phyloP scores from a whole-genome alignment of 2,329 filamentous ascomycete species.

The Paradendryphiella salina region DNA sequence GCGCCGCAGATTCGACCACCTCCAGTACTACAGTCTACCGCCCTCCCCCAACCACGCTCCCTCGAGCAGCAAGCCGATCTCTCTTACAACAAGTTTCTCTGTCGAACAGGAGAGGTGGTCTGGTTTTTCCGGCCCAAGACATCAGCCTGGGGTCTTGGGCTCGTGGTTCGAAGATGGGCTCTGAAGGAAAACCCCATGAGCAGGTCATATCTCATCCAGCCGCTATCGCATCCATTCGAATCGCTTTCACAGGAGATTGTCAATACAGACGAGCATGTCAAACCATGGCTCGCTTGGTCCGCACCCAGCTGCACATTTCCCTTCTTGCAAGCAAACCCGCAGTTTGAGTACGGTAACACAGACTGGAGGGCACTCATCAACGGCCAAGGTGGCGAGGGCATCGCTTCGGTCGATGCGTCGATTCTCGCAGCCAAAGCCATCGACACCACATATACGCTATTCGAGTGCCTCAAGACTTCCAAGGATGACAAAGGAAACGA shows the following conservation, averaged over 20 bases:
- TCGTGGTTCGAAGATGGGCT: conserved; percentile 54
- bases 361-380: conserved; percentile 55
- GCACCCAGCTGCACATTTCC: conserved; percentile 56
- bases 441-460: conserved; percentile 59
- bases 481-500: conserved; percentile 44
- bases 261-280: conserved; percentile 50
- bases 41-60: conserved; percentile 48
- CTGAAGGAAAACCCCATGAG: conserved; percentile 33
- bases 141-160: conserved; percentile 58
- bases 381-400: conserved; percentile 53
- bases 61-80: conserved; percentile 56
- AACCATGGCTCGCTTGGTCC: conserved; percentile 63
- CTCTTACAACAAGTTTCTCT: conserved; percentile 55
- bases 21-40: conserved; percentile 37
- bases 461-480: conserved; percentile 52
- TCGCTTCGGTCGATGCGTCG: conserved; percentile 60
- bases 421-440: conserved; percentile 61
- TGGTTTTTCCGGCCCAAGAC: conserved; percentile 57
- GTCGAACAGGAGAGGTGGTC: conserved; percentile 59
- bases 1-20: conserved; percentile 30
- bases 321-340: conserved; percentile 48
- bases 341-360: conserved; percentile 53
- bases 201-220: conserved; percentile 52
- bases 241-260: conserved; percentile 50
- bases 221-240: conserved; percentile 53